Percentiles rank a stretch among this genome's conserved stretches.
phyloP scores from a whole-genome alignment of 208 protist genomes.

The Crithidia thermophila region DNA sequence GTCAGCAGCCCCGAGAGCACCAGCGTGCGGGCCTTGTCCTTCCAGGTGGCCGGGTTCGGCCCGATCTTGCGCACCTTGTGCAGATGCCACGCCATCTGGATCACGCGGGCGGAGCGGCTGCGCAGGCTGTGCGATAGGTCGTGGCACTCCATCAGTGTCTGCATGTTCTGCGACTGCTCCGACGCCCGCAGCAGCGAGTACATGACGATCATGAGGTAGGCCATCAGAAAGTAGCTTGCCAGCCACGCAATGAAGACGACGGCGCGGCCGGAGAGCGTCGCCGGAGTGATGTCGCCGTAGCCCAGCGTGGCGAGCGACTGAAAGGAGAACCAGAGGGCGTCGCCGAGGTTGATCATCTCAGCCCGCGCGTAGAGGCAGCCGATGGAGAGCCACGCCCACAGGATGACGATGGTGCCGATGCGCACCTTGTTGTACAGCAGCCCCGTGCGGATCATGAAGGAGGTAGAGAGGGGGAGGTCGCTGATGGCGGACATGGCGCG shows the following conservation, averaged over 20 bases:
- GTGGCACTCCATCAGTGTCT: conserved; percentile 51
- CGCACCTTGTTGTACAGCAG: conserved; percentile 47
- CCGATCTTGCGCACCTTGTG: conserved; percentile 34
- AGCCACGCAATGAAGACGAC: conserved; percentile 61
- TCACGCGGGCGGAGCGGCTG: conserved; percentile 48
- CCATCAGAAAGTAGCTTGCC: conserved; percentile 51
- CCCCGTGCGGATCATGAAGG: conserved; percentile 71
- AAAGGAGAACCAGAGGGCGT: conserved; percentile 82
- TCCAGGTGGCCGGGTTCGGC: conserved; percentile 18
- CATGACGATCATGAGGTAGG: conserved; percentile 25
- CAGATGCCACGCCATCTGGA: conserved; percentile 60
- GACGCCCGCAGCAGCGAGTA: conserved; percentile 36
- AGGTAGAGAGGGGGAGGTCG: conserved; percentile 49
- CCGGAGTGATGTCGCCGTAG: conserved; percentile 77
- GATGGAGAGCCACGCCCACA: conserved; percentile 51
- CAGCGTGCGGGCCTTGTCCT: conserved; percentile 34
- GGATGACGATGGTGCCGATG: conserved; percentile 27
- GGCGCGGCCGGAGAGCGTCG: conserved; percentile 43
- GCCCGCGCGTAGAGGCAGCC: conserved; percentile 57
- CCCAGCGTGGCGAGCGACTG: conserved; percentile 77
- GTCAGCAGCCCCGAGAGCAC: conserved; percentile 42
- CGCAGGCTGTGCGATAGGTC: conserved; percentile 48
- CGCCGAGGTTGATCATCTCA: conserved; percentile 39
- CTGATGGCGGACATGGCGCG: conserved; percentile 62
- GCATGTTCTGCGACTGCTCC: conserved; percentile 54